Base-by-base conservation (phyloP, 2,329 filamentous ascomycete genomes). In the Phialophora expanda region DNA sequence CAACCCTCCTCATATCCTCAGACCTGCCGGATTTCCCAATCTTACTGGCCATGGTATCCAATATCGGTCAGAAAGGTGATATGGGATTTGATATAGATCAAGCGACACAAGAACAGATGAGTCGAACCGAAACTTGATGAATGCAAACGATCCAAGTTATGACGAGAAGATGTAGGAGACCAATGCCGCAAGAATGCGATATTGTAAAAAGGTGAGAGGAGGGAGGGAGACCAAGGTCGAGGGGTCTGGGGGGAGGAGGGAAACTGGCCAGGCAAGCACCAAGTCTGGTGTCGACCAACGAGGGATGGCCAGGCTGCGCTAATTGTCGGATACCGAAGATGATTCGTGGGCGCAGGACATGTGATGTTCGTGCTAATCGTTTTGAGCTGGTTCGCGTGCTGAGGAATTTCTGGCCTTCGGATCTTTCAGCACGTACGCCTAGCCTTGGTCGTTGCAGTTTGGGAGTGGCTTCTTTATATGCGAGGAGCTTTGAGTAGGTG, bases 291-390 rank as follows among this genome's bases (percentile, higher is more conserved):
- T 17, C 14, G 17, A n/a, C 56, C 22, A 59, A 59, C 46, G 26
- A 41, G 26, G 14, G 17, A 24, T 20, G 41, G 56, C 12, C 56
- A 50, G 30, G 55, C 55, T 57, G 56, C 56, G 46, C 38, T 58
- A 58, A 34, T 22, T 20, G 3, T 9, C 38, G 11, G 26, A 50
- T 24, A 20, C 56, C 26, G 1, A 28, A 32, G 14, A 32, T 59
- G 56, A 59, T 59, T 59, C 56, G 56, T 22, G 6, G 14, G 20
- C 12, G 48, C 4, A 4, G 20, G 11, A 30, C 24, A 14, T 28
- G 56, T 34, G 30, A 56, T 24, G 14, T 56, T 3, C 14, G n/a
- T 30, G n/a, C 38, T 58, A 46, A 22, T 14, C 32, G 4, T 41
- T 30, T 38, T 11, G n/a, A 9, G 38, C 7, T 4, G 12, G 14